Evolutionary conservation across 371 early-diverging fungal genomes (phyloP).

Genomic region (Mucor sp.): DNA sequence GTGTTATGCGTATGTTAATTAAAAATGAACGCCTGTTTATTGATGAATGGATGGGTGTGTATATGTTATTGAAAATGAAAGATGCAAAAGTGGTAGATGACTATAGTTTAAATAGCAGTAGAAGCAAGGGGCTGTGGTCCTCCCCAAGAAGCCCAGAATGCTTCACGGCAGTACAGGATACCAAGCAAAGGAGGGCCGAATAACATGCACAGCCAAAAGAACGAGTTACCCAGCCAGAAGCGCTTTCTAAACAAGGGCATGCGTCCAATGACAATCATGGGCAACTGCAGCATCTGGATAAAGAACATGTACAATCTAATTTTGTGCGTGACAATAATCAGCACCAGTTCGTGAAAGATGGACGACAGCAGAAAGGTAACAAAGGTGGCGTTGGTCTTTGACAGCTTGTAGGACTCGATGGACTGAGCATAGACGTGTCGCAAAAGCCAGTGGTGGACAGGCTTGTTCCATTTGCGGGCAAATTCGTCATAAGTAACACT

Average conservation of each 20-base stretch:
- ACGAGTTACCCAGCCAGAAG: constrained; percentile 73
- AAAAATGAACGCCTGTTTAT: not conserved
- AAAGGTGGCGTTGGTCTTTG: constrained; percentile 74
- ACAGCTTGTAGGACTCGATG: constrained; percentile 74
- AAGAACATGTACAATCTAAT: constrained; percentile 82
- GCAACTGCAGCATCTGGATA: constrained; percentile 93
- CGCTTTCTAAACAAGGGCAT: constrained; percentile 60
- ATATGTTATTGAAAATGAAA: not conserved
- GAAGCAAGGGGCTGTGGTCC: not conserved
- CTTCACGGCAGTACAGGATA: constrained; percentile 72
- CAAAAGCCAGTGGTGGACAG: constrained; percentile 94
- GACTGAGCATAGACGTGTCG: constrained; percentile 91
- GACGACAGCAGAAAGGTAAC: constrained; percentile 89
- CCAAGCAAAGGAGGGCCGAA: constrained; percentile 79
- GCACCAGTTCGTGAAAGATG: constrained; percentile 88
- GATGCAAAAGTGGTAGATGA: not conserved
- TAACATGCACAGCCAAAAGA: constrained; percentile 90
- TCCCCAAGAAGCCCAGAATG: constrained; percentile 33
- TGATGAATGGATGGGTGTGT: not conserved
- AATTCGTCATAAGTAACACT: constrained; percentile 91
- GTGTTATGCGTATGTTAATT: not conserved
- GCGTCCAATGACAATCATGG: constrained; percentile 79
- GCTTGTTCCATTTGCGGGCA: constrained; percentile 98
- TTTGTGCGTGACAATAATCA: constrained; percentile 74
- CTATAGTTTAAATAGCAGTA: not conserved